These are phyloP conservation scores for Coriaria nepalensis DNA, from an alignment of 306 rosid species.

Conservation along the genomic window DNA sequence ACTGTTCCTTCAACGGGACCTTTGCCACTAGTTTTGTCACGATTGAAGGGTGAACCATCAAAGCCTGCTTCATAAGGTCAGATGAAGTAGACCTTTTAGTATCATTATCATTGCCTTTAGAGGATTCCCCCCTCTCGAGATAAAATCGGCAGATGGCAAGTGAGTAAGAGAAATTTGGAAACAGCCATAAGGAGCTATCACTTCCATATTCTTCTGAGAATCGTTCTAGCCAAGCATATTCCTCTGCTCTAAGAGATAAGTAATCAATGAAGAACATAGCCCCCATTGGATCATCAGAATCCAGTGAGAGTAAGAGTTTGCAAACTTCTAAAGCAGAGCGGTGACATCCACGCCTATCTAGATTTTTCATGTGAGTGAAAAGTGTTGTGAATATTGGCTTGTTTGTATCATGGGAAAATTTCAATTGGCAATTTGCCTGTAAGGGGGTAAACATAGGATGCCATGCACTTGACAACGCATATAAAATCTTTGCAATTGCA, in stretches of 20 bases:
- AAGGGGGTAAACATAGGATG: constrained; percentile 72
- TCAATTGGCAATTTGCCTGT: constrained; percentile 81
- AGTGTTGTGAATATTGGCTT: constrained; percentile 59
- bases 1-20: constrained; percentile 79
- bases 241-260: constrained; percentile 78
- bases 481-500: constrained; percentile 59
- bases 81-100: constrained; percentile 42
- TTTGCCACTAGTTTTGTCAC: constrained; percentile 63
- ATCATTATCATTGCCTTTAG: constrained; percentile 21
- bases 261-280: constrained; percentile 82
- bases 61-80: constrained; percentile 91
- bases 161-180: constrained; percentile 85
- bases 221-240: constrained; percentile 78
- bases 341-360: constrained; percentile 94
- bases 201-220: constrained; percentile 74
- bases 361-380: constrained; percentile 78
- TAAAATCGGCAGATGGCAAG: constrained; percentile 74
- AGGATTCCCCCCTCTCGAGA: constrained; percentile 46
- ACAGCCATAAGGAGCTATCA: constrained; percentile 76
- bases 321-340: constrained; percentile 95
- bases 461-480: constrained; percentile 96
- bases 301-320: constrained; percentile 78
- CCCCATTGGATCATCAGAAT: constrained; percentile 89
- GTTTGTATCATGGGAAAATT: constrained; percentile 60
- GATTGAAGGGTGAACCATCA: constrained; percentile 91